A percentile compares a stretch with the other conserved stretches of the same genome.
phyloP scores from a whole-genome alignment of 108 stramenopile species.

The Cyclotella choctawhatcheeana region DNA sequence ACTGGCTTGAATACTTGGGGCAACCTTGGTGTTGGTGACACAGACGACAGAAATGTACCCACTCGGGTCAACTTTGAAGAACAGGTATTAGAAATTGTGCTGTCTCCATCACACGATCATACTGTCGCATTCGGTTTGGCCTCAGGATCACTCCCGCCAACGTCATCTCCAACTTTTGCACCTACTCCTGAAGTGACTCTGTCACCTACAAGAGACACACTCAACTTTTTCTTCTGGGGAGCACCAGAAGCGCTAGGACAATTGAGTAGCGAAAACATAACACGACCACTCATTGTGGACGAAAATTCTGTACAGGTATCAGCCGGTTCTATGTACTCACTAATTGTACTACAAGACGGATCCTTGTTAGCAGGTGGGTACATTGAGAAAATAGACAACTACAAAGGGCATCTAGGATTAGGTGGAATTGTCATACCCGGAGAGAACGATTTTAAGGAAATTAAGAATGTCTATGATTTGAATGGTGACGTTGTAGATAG shows the following conservation, averaged over 20 bases:
- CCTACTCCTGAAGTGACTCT: not conserved
- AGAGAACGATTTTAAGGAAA: conserved; percentile 27
- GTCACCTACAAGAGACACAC: conserved; percentile 4
- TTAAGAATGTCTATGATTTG: conserved; percentile 13
- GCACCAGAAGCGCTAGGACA: conserved; percentile 33
- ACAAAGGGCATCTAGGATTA: conserved; percentile 40
- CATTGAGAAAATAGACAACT: conserved; percentile 26
- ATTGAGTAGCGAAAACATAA: conserved; percentile 12
- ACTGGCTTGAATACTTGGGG: conserved; percentile 38
- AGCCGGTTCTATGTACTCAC: conserved; percentile 33
- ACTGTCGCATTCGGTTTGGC: conserved; percentile 27
- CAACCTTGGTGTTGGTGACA: conserved; percentile 49
- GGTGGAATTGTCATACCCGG: conserved; percentile 25
- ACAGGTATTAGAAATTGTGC: conserved; percentile 10
- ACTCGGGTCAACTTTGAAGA: conserved; percentile 26
- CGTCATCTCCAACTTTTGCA: not conserved
- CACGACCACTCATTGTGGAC: conserved; percentile 18
- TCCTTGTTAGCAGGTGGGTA: conserved; percentile 30
- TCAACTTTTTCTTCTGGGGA: conserved; percentile 46
- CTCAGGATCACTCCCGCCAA: conserved; percentile 13
- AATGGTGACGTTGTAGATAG: not conserved
- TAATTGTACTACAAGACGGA: conserved; percentile 30
- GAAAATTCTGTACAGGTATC: conserved; percentile 12
- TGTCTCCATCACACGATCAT: conserved; percentile 41
- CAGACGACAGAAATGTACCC: conserved; percentile 28